A percentile compares a stretch with the other conserved stretches of the same genome.
Conservation (phyloP, 1,139 yeast genomes). For the Saccharomyces hybrid region DNA sequence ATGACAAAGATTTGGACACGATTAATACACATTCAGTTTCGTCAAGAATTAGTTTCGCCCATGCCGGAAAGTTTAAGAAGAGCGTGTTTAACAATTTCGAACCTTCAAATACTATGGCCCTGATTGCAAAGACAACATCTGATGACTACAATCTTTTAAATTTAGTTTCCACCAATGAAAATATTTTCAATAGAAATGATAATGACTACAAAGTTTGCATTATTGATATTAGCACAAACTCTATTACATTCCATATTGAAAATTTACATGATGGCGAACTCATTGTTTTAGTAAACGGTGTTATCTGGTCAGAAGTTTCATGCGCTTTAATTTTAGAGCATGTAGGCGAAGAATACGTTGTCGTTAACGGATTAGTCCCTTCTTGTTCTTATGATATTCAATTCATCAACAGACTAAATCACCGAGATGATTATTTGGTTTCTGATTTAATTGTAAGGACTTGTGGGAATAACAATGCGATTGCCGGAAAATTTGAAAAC, state of each 20-base stretch:
- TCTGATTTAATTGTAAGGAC: slow-evolving; percentile 42
- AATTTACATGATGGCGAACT: slow-evolving; percentile 36
- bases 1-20: not conserved
- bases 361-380: slow-evolving; percentile 61
- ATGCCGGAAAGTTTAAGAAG: slow-evolving; percentile 6
- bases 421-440: slow-evolving; percentile 35
- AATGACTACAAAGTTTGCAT: slow-evolving; percentile 37
- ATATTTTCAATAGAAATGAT: slow-evolving; percentile 24
- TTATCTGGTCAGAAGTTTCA: slow-evolving; percentile 51
- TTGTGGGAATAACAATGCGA: slow-evolving; percentile 19
- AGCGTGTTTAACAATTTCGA: slow-evolving; percentile 24
- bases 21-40: not conserved
- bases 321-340: slow-evolving; percentile 34
- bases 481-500: slow-evolving; percentile 13
- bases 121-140: slow-evolving; percentile 35
- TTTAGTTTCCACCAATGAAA: slow-evolving; percentile 26
- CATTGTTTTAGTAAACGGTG: slow-evolving; percentile 48
- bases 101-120: slow-evolving; percentile 26
- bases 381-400: slow-evolving; percentile 62
- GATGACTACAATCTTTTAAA: slow-evolving; percentile 33
- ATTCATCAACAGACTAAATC: slow-evolving; percentile 37
- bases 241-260: slow-evolving; percentile 41
- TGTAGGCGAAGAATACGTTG: slow-evolving; percentile 37
- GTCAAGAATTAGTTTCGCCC: slow-evolving; percentile 1
- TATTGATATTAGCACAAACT: slow-evolving; percentile 47